A percentile compares a stretch with the other conserved stretches of the same genome.
These are phyloP conservation scores for Colletotrichum viniferum DNA, from an alignment of 2,329 filamentous ascomycete genomes.

Conservation along the genomic window DNA sequence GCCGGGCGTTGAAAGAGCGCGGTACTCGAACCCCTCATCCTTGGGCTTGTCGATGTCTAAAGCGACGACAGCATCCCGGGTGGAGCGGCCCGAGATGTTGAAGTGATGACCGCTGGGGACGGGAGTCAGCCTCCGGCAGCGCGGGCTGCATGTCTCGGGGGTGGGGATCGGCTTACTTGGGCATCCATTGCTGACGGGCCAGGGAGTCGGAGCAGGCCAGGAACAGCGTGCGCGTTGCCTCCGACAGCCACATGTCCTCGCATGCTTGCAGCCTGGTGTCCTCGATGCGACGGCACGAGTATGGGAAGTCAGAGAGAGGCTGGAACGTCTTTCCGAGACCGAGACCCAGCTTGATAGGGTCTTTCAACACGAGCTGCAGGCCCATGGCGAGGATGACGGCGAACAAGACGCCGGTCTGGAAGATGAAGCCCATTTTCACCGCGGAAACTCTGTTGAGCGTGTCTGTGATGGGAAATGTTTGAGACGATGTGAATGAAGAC, in stretches of 20 bases:
- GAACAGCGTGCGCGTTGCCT: slow-evolving; percentile 32
- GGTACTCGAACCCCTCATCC: slow-evolving; percentile 23
- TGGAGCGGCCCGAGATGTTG: slow-evolving; percentile 32
- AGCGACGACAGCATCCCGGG: slow-evolving; percentile 33
- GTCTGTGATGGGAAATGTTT: not conserved
- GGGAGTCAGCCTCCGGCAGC: not conserved
- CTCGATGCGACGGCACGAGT: slow-evolving; percentile 31
- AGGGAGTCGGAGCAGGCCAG: slow-evolving; percentile 31
- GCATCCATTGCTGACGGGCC: slow-evolving; percentile 26
- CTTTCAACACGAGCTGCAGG: slow-evolving; percentile 24
- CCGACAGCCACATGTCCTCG: slow-evolving; percentile 37
- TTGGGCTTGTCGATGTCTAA: slow-evolving; percentile 35
- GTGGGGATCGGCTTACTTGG: slow-evolving; percentile 23
- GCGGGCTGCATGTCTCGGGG: not conserved
- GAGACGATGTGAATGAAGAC: not conserved
- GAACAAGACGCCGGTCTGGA: slow-evolving; percentile 14
- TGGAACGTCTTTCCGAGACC: slow-evolving; percentile 28
- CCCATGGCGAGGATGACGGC: slow-evolving; percentile 19
- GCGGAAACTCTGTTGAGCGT: not conserved
- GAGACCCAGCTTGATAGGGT: slow-evolving; percentile 23
- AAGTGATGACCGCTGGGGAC: slow-evolving; percentile 12
- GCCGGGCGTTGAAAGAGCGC: slow-evolving; percentile 27
- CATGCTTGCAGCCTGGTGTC: slow-evolving; percentile 30
- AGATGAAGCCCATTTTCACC: not conserved
- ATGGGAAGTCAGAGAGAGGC: slow-evolving; percentile 31